These are phyloP conservation scores for Russula emetica DNA, from an alignment of 768 basidiomycete genomes.

Conservation along the genomic window DNA sequence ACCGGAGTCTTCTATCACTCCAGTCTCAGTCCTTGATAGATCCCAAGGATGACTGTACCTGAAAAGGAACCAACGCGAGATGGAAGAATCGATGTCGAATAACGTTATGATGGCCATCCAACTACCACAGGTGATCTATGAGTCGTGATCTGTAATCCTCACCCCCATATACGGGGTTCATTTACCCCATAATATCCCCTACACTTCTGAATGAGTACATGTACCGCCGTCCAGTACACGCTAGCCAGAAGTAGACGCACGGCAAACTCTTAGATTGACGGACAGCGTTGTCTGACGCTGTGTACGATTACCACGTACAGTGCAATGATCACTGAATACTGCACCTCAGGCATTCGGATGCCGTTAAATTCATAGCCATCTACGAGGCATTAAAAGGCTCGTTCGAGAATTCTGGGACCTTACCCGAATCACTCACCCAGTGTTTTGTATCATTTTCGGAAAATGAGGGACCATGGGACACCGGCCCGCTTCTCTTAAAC, in stretches of 20 bases:
- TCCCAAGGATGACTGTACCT: neutral
- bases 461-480: neutral
- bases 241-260: neutral
- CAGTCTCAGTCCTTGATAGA: neutral
- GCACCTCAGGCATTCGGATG: neutral
- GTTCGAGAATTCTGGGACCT: neutral
- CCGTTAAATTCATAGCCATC: neutral
- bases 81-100: slow-evolving; percentile 2
- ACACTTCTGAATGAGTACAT: neutral
- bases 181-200: neutral
- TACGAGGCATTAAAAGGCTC: neutral
- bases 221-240: neutral
- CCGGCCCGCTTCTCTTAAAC: neutral
- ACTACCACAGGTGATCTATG: slow-evolving; percentile 13
- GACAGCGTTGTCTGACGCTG: neutral
- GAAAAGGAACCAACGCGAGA: neutral
- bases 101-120: slow-evolving; percentile 1
- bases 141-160: neutral
- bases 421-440: neutral
- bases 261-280: neutral
- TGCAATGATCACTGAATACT: neutral
- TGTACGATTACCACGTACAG: neutral
- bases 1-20: neutral
- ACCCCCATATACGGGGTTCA: neutral
- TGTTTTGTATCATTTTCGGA: neutral